phyloP scores from a whole-genome alignment of 176 grass and related monocot species.

The Leersia perrieri region DNA sequence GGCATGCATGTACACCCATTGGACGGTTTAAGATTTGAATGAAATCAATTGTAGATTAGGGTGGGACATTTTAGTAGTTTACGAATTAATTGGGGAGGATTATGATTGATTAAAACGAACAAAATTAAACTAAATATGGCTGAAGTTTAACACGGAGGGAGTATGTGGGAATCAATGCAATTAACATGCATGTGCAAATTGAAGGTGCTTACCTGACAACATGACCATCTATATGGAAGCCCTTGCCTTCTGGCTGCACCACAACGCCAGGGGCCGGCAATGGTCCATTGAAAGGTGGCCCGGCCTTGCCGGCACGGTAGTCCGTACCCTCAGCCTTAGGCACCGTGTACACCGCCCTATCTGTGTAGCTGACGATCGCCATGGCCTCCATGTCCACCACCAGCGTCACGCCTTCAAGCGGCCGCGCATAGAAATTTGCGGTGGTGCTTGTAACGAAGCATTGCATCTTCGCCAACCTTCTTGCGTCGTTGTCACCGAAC shows the following conservation, averaged over 20 bases:
- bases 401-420: slow-evolving; percentile 62
- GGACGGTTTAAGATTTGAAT: no score
- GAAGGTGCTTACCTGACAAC: slow-evolving; percentile 55
- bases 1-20: no score
- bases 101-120: no score
- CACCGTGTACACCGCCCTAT: slow-evolving; percentile 46
- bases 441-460: slow-evolving; percentile 51
- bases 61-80: no score
- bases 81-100: no score
- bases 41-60: no score
- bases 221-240: slow-evolving; percentile 53
- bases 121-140: no score
- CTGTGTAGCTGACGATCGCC: slow-evolving; percentile 61
- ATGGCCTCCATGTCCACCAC: slow-evolving; percentile 72
- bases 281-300: slow-evolving; percentile 17
- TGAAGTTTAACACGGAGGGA: no score
- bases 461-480: slow-evolving; percentile 48
- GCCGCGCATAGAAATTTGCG: slow-evolving; percentile 54
- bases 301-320: slow-evolving; percentile 38
- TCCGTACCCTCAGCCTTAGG: slow-evolving; percentile 59
- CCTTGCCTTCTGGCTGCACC: slow-evolving; percentile 45
- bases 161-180: no score
- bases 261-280: slow-evolving; percentile 22
- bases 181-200: no score
- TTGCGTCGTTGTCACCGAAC: slow-evolving; percentile 42